phyloP scores from a whole-genome alignment of 2,329 filamentous ascomycete species.

The Zasmidium citrigriseum region DNA sequence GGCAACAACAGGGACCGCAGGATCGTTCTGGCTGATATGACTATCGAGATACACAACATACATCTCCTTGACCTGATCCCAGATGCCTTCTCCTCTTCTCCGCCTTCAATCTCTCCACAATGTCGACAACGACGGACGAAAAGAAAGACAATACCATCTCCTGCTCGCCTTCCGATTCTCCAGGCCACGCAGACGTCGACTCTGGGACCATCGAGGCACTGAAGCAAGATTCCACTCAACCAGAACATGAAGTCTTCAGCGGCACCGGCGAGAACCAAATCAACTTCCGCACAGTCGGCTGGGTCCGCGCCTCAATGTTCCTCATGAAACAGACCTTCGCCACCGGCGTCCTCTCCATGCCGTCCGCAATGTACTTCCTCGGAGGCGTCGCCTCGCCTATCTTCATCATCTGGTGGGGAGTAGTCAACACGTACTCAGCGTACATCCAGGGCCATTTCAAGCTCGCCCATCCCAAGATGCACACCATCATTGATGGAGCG shows the following conservation, averaged over 20 bases:
- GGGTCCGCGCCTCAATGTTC: conserved; percentile 18
- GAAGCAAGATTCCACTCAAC: not conserved
- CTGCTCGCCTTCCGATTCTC: not conserved
- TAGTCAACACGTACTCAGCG: conserved; percentile 20
- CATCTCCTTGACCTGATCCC: too few species aligned
- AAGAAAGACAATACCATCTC: conserved; percentile 9
- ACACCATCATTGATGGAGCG: conserved; percentile 21
- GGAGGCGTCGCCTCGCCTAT: conserved; percentile 19
- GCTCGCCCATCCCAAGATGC: conserved; percentile 19
- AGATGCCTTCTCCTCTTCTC: too few species aligned
- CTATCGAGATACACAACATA: too few species aligned
- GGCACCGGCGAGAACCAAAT: conserved; percentile 8
- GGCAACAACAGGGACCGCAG: not conserved
- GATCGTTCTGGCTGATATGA: too few species aligned
- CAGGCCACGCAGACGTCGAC: not conserved
- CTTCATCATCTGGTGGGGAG: conserved; percentile 20
- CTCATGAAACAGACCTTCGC: conserved; percentile 24
- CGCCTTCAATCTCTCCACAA: too few species aligned
- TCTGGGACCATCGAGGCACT: not conserved
- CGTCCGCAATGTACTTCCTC: conserved; percentile 20
- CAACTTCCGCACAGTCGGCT: conserved; percentile 21
- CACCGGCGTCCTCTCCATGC: conserved; percentile 21
- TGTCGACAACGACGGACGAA: conserved; percentile 6
- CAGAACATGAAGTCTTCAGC: conserved; percentile 13
- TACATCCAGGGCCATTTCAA: conserved; percentile 23